These are phyloP conservation scores for Chaetomium strumarium DNA, from an alignment of 2,329 filamentous ascomycete genomes.

Conservation along the genomic window DNA sequence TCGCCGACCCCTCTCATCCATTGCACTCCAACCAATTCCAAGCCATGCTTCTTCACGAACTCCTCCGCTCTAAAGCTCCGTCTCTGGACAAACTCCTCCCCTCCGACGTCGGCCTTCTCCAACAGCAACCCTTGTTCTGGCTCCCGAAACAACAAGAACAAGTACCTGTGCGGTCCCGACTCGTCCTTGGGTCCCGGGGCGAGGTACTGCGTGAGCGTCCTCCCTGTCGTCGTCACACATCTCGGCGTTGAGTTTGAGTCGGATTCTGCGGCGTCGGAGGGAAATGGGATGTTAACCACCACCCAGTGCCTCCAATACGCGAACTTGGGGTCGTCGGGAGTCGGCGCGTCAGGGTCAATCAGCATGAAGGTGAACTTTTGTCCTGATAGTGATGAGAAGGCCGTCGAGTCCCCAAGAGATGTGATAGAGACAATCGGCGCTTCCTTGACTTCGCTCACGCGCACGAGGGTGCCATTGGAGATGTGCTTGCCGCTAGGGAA, in stretches of 20 bases:
- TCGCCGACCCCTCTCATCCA: conserved; percentile 11
- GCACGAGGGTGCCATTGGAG: conserved; percentile 5
- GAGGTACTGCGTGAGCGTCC: conserved; percentile 7
- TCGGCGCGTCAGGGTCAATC: conserved; percentile 10
- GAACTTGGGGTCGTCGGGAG: conserved; percentile 11
- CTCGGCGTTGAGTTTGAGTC: too few species aligned
- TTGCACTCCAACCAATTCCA: conserved; percentile 7
- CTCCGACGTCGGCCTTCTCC: conserved; percentile 3
- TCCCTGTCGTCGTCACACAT: not conserved
- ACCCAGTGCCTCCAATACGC: conserved; percentile 11
- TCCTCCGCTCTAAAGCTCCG: conserved; percentile 4
- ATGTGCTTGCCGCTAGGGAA: not conserved
- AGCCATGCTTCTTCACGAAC: conserved; percentile 3
- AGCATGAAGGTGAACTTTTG: conserved; percentile 1
- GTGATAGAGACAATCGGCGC: conserved; percentile 1
- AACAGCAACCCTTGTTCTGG: not conserved
- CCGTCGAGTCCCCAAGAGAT: not conserved
- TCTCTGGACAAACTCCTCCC: conserved; percentile 8
- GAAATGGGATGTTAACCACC: not conserved
- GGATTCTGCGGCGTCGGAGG: not conserved
- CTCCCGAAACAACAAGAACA: conserved; percentile 9
- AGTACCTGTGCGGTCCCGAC: conserved; percentile 8
- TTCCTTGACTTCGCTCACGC: conserved; percentile 1
- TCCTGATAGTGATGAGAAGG: not conserved
- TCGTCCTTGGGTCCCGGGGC: conserved; percentile 10